phyloP scores from a whole-genome alignment of 2,329 filamentous ascomycete species.

The Penicillium aurantiogriseum region DNA sequence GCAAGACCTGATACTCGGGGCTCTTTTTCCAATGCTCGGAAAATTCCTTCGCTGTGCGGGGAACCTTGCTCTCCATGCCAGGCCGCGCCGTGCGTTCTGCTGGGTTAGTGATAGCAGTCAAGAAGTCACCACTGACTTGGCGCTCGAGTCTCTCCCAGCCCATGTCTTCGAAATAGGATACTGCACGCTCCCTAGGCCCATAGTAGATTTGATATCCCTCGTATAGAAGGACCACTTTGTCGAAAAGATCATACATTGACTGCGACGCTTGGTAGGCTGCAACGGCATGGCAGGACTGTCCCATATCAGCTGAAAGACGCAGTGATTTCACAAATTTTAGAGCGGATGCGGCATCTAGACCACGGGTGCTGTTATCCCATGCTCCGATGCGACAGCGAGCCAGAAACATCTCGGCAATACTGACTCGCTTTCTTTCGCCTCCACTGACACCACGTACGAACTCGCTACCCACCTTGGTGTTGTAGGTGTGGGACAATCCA shows the following conservation, averaged over 20 bases:
- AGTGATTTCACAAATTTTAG: slow-evolving; percentile 53
- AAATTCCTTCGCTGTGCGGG: slow-evolving; percentile 67
- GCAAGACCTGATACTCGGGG: slow-evolving; percentile 41
- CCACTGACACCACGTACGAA: slow-evolving; percentile 59
- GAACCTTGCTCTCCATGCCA: slow-evolving; percentile 61
- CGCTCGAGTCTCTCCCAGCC: slow-evolving; percentile 65
- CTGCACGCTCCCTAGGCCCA: slow-evolving; percentile 59
- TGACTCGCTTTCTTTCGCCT: slow-evolving; percentile 58
- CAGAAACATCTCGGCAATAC: slow-evolving; percentile 53
- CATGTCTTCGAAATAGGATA: slow-evolving; percentile 63
- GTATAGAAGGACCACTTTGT: slow-evolving; percentile 68
- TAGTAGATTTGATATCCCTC: slow-evolving; percentile 74
- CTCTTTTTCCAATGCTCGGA: slow-evolving; percentile 54
- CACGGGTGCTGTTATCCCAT: slow-evolving; percentile 48
- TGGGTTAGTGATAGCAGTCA: slow-evolving; percentile 65
- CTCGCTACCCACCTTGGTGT: slow-evolving; percentile 49
- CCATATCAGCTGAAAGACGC: slow-evolving; percentile 46
- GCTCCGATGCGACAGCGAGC: slow-evolving; percentile 41
- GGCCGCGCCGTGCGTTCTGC: slow-evolving; percentile 53
- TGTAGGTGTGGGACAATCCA: slow-evolving; percentile 45
- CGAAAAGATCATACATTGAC: slow-evolving; percentile 55
- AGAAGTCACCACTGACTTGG: slow-evolving; percentile 66
- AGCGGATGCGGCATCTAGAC: slow-evolving; percentile 52
- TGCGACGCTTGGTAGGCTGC: slow-evolving; percentile 53
- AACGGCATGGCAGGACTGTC: slow-evolving; percentile 47